Percentiles rank a stretch among this genome's conserved stretches.
phyloP scores from a whole-genome alignment of 768 basidiomycete species.

The Serpula lacrymans region DNA sequence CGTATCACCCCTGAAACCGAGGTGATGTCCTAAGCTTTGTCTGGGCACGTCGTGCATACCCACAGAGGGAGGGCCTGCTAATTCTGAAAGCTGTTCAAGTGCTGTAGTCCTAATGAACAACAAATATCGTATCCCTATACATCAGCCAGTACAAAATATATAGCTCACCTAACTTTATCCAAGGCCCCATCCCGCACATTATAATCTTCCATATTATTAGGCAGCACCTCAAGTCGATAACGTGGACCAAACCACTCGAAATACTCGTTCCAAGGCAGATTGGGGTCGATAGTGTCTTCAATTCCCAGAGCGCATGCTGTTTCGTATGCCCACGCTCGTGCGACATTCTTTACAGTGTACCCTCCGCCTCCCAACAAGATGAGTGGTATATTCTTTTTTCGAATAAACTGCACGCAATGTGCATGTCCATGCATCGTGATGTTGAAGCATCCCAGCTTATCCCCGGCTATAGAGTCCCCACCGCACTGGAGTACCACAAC shows the following conservation, averaged over 20 bases:
- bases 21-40: slow-evolving; percentile 60
- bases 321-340: slow-evolving; percentile 93
- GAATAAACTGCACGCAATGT: slow-evolving; percentile 83
- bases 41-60: slow-evolving; percentile 81
- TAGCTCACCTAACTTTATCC: slow-evolving; percentile 68
- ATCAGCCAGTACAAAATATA: no score
- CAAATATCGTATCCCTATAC: slow-evolving; percentile 38
- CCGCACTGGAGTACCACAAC: slow-evolving; percentile 94
- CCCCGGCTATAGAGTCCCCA: slow-evolving; percentile 91
- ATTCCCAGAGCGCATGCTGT: slow-evolving; percentile 93
- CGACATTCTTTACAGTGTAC: slow-evolving; percentile 96
- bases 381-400: slow-evolving; percentile 77
- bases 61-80: slow-evolving; percentile 79
- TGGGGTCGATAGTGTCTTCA: slow-evolving; percentile 71
- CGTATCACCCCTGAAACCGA: slow-evolving; percentile 49
- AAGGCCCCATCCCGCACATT: slow-evolving; percentile 80
- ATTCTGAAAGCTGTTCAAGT: slow-evolving; percentile 52
- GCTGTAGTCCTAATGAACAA: slow-evolving; percentile 48
- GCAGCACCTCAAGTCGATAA: slow-evolving; percentile 86
- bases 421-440: slow-evolving; percentile 95
- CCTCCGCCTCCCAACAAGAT: slow-evolving; percentile 95
- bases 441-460: slow-evolving; percentile 96
- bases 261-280: slow-evolving; percentile 83
- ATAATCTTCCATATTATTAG: slow-evolving; percentile 93
- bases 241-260: slow-evolving; percentile 98